A percentile compares a stretch with the other conserved stretches of the same genome.
Conservation (phyloP, 2,329 filamentous ascomycete species). For the Fusarium denticulatum region DNA sequence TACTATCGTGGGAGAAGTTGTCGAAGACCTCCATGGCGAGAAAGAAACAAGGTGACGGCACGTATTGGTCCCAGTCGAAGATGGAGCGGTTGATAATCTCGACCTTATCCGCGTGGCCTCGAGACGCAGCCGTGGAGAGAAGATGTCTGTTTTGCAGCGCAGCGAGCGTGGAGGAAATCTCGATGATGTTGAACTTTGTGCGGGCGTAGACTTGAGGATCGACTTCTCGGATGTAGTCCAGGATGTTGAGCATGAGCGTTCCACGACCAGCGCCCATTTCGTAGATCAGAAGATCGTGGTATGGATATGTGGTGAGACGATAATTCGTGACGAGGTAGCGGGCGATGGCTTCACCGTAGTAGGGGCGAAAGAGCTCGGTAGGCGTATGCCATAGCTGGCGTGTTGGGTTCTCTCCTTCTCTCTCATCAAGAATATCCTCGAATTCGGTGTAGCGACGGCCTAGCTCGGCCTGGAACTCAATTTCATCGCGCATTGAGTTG, state of each 20-base stretch:
- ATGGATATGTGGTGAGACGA: conserved; percentile 91
- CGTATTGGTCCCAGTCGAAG: conserved; percentile 90
- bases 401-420: conserved; percentile 71
- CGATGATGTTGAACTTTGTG: conserved; percentile 94
- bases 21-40: conserved; percentile 98
- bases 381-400: conserved; percentile 98
- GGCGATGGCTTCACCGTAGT: conserved; percentile 97
- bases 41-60: conserved; percentile 97
- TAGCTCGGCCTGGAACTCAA: conserved; percentile 81
- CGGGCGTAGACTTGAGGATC: conserved; percentile 94
- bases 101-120: conserved; percentile 84
- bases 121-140: conserved; percentile 69
- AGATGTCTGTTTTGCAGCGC: conserved; percentile 79
- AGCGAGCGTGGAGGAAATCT: conserved; percentile 88
- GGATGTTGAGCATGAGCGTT: conserved; percentile 96
- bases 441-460: conserved; percentile 87
- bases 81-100: conserved; percentile 95
- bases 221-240: conserved; percentile 91
- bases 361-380: conserved; percentile 94
- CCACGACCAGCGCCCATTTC: conserved; percentile 98
- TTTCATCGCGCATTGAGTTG: conserved; percentile 80
- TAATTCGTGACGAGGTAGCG: conserved; percentile 96
- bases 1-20: conserved; percentile 94
- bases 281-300: conserved; percentile 97
- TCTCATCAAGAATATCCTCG: conserved; percentile 84